Evolutionary conservation across 2,329 filamentous ascomycete species (phyloP).

Genomic region (Stagonosporopsis cucurbitacearum): DNA sequence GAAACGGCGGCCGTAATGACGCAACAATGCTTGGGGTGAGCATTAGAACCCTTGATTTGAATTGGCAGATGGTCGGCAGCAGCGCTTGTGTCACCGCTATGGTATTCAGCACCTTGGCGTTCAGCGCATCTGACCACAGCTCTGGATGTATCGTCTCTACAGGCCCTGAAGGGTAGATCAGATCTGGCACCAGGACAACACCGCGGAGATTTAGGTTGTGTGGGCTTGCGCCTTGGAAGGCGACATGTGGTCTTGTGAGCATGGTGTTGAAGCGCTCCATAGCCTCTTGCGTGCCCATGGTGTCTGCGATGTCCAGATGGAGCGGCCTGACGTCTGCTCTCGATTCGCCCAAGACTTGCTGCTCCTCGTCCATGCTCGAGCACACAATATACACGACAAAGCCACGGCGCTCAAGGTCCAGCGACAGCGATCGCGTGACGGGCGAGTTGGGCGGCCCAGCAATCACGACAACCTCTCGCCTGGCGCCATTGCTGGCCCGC

Average conservation of each 20-base stretch:
- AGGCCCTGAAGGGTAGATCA: slow-evolving; percentile 78
- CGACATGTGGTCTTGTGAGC: slow-evolving; percentile 75
- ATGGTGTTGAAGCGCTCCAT: slow-evolving; percentile 75
- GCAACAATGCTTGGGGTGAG: slow-evolving; percentile 82
- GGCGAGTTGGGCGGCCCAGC: slow-evolving; percentile 87
- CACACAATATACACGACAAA: slow-evolving; percentile 94
- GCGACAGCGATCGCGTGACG: slow-evolving; percentile 79
- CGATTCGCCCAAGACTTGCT: slow-evolving; percentile 75
- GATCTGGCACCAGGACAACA: slow-evolving; percentile 81
- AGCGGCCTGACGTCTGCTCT: slow-evolving; percentile 82
- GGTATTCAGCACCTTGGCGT: slow-evolving; percentile 88
- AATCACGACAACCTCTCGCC: slow-evolving; percentile 85
- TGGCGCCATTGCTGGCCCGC: slow-evolving; percentile 80
- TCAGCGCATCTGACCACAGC: slow-evolving; percentile 86
- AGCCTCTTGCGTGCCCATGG: slow-evolving; percentile 69
- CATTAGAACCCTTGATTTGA: slow-evolving; percentile 71
- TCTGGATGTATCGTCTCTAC: slow-evolving; percentile 85
- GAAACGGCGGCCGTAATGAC: slow-evolving; percentile 79
- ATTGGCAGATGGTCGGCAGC: slow-evolving; percentile 63
- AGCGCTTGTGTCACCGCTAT: slow-evolving; percentile 89
- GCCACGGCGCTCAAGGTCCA: slow-evolving; percentile 88
- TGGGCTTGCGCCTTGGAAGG: slow-evolving; percentile 75
- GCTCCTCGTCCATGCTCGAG: slow-evolving; percentile 83
- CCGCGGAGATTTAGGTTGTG: slow-evolving; percentile 80
- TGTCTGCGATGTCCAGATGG: slow-evolving; percentile 81